A percentile compares a stretch with the other conserved stretches of the same genome.
Evolutionary conservation across 2,329 filamentous ascomycete species (phyloP).

Genomic region (Aspergillus carbonarius): DNA sequence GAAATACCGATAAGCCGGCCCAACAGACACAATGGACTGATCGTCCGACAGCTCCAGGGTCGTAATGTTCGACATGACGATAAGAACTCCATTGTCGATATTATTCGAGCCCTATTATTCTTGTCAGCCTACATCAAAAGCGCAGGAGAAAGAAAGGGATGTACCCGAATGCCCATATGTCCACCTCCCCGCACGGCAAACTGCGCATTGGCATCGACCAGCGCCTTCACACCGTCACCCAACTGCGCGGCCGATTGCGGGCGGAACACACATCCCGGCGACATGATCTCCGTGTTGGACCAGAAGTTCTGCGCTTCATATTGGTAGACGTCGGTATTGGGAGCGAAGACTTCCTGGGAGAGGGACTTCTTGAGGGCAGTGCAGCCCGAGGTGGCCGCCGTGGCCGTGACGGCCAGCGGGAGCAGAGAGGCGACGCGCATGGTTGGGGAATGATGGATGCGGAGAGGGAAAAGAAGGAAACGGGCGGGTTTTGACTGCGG

Average conservation of each 20-base stretch:
- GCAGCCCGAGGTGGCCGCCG: conserved; percentile 17
- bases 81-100: conserved; percentile 34
- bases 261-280: conserved; percentile 36
- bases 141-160: not conserved
- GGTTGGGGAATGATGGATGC: conserved; percentile 9
- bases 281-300: conserved; percentile 38
- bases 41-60: conserved; percentile 29
- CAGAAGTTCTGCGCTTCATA: conserved; percentile 35
- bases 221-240: conserved; percentile 21
- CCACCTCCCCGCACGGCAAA: conserved; percentile 37
- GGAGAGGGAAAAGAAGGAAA: not conserved
- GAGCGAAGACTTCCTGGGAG: conserved; percentile 23
- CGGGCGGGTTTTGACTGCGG: not conserved
- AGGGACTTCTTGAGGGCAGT: conserved; percentile 16
- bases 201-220: conserved; percentile 23
- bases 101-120: conserved; percentile 35
- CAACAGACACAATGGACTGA: conserved; percentile 29
- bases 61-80: conserved; percentile 34
- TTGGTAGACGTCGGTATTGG: conserved; percentile 25
- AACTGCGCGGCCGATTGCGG: conserved; percentile 28
- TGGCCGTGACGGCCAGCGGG: conserved; percentile 12
- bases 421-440: conserved; percentile 22
- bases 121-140: not conserved
- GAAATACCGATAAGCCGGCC: conserved; percentile 26
- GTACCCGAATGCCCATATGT: conserved; percentile 35